These are phyloP conservation scores for Clitoria ternatea DNA, from an alignment of 306 rosid species.

Conservation along the genomic window DNA sequence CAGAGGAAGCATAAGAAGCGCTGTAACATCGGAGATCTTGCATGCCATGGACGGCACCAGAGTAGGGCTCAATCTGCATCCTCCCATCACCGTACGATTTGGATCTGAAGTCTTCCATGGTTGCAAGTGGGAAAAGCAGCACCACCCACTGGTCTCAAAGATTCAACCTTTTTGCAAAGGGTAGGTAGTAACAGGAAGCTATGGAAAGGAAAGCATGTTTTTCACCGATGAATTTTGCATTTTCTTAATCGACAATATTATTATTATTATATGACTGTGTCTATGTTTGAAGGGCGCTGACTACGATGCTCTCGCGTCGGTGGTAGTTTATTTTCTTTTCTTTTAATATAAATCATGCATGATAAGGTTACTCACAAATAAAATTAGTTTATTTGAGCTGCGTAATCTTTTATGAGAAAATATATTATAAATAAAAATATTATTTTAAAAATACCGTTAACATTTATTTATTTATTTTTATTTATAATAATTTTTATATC, in stretches of 20 bases:
- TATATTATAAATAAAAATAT: too few species aligned
- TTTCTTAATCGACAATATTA: neutral
- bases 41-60: conserved; percentile 40
- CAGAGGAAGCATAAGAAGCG: conserved; percentile 78
- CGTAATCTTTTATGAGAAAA: too few species aligned
- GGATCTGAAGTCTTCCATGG: conserved; percentile 71
- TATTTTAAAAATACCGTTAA: too few species aligned
- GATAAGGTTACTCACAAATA: too few species aligned
- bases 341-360: too few species aligned
- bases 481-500: too few species aligned
- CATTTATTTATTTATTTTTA: too few species aligned
- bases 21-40: conserved; percentile 84
- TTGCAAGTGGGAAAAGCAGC: neutral
- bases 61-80: conserved; percentile 57
- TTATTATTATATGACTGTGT: too few species aligned
- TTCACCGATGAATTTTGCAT: neutral
- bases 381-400: too few species aligned
- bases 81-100: conserved; percentile 65
- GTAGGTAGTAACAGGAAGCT: neutral
- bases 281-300: conserved; percentile 27
- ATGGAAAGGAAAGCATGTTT: neutral
- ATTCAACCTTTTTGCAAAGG: neutral
- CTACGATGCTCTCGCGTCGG: conserved; percentile 29
- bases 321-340: too few species aligned
- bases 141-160: neutral